phyloP scores from a whole-genome alignment of 2,329 filamentous ascomycete genomes.

The Aspergillus awamori region DNA sequence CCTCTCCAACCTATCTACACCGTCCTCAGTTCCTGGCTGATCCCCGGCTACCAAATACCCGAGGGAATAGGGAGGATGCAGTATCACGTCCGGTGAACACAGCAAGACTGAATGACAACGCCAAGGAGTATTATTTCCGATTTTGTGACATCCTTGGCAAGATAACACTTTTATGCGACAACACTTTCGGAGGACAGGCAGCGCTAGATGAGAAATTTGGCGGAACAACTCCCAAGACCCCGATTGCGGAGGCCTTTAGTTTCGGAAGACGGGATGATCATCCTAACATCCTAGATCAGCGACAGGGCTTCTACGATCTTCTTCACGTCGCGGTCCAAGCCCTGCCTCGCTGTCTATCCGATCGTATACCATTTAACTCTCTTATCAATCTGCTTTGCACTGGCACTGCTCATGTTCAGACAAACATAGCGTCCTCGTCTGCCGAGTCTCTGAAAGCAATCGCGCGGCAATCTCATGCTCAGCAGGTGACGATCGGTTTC shows the following conservation, averaged over 20 bases:
- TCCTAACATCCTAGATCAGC: constrained; percentile 73
- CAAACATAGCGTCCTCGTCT: constrained; percentile 88
- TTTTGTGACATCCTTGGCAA: constrained; percentile 96
- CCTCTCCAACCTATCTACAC: constrained; percentile 38
- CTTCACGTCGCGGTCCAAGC: constrained; percentile 95
- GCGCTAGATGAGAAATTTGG: constrained; percentile 94
- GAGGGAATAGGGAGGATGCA: constrained; percentile 35
- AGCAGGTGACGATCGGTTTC: constrained; percentile 95
- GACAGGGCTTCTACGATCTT: constrained; percentile 93
- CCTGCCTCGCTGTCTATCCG: constrained; percentile 86
- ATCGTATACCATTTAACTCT: constrained; percentile 88
- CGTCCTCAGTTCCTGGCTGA: constrained; percentile 43
- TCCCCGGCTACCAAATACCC: constrained; percentile 31
- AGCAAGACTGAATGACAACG: constrained; percentile 69
- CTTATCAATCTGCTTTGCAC: constrained; percentile 94
- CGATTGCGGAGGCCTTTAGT: constrained; percentile 90
- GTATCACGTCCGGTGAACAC: constrained; percentile 58
- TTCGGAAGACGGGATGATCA: constrained; percentile 84
- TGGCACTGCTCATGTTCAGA: constrained; percentile 91
- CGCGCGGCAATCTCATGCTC: constrained; percentile 86
- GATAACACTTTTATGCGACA: constrained; percentile 94
- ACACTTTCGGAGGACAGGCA: constrained; percentile 94
- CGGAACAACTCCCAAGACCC: constrained; percentile 85
- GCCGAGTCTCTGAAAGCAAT: constrained; percentile 94
- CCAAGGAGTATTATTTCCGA: constrained; percentile 81